phyloP scores from a whole-genome alignment of 2,329 filamentous ascomycete genomes.

The Albophoma yamanashiensis region DNA sequence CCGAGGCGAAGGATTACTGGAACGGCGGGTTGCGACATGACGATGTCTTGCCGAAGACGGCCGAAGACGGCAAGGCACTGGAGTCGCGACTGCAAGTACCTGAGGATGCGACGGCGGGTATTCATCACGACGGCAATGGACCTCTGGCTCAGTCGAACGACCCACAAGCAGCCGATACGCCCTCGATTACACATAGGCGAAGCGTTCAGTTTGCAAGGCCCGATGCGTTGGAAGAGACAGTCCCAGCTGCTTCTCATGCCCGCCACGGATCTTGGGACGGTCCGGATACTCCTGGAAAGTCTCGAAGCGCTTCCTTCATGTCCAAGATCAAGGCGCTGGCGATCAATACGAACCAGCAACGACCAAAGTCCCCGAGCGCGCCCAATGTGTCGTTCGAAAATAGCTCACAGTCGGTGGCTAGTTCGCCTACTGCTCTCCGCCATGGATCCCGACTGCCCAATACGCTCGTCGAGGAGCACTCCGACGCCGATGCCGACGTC shows the following conservation, averaged over 20 bases:
- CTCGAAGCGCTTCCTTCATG: conserved; percentile 57
- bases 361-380: conserved; percentile 28
- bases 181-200: conserved; percentile 20
- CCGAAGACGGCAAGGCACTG: background rate
- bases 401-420: conserved; percentile 28
- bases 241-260: conserved; percentile 33
- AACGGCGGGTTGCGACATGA: conserved; percentile 7
- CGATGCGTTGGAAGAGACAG: conserved; percentile 36
- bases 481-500: conserved; percentile 52
- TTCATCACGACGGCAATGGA: conserved; percentile 1
- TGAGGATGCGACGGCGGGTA: background rate
- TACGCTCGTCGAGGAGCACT: conserved; percentile 39
- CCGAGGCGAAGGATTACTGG: conserved; percentile 8
- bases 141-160: background rate
- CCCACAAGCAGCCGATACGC: background rate
- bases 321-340: conserved; percentile 69
- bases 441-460: conserved; percentile 38
- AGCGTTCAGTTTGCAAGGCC: conserved; percentile 69
- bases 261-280: conserved; percentile 59
- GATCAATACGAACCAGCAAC: conserved; percentile 35
- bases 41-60: conserved; percentile 1
- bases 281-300: conserved; percentile 47
- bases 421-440: conserved; percentile 36
- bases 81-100: background rate
- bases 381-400: conserved; percentile 18